Evolutionary conservation across 2,329 filamentous ascomycete species (phyloP).

Genomic region (Stemphylium lycopersici): DNA sequence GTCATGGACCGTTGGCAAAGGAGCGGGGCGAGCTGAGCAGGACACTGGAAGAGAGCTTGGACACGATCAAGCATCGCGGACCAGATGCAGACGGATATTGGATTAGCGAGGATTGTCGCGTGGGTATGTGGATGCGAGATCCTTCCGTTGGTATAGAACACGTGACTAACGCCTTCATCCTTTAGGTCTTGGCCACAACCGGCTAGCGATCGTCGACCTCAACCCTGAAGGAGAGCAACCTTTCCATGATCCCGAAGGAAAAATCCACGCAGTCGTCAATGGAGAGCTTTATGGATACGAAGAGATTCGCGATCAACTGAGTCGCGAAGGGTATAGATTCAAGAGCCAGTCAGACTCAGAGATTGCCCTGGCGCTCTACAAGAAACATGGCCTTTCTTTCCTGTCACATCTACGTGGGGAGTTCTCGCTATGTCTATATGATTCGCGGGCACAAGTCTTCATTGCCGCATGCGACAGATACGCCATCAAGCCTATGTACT

Average conservation of each 20-base stretch:
- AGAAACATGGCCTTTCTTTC: slow-evolving; percentile 53
- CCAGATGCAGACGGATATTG: slow-evolving; percentile 56
- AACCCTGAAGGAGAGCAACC: slow-evolving; percentile 31
- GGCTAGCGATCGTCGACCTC: slow-evolving; percentile 36
- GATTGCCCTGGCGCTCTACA: slow-evolving; percentile 59
- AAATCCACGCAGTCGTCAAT: slow-evolving; percentile 63
- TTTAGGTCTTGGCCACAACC: slow-evolving; percentile 33
- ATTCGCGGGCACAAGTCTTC: slow-evolving; percentile 50
- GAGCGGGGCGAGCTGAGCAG: slow-evolving; percentile 10
- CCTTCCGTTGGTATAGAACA: neutral
- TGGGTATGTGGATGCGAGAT: slow-evolving; percentile 42
- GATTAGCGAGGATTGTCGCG: slow-evolving; percentile 52
- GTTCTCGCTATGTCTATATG: slow-evolving; percentile 61
- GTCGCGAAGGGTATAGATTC: slow-evolving; percentile 52
- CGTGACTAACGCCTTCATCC: slow-evolving; percentile 12
- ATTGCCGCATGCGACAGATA: slow-evolving; percentile 61
- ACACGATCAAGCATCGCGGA: slow-evolving; percentile 52
- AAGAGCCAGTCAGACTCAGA: slow-evolving; percentile 58
- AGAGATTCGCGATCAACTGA: slow-evolving; percentile 48
- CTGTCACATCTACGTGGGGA: slow-evolving; percentile 59
- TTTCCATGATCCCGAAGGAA: slow-evolving; percentile 24
- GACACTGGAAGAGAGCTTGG: slow-evolving; percentile 20
- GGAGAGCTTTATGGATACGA: slow-evolving; percentile 66
- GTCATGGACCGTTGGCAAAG: slow-evolving; percentile 12
- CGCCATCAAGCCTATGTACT: slow-evolving; percentile 65